Conservation (phyloP, 140 eudicot species). For the Bidens hawaiensis region DNA sequence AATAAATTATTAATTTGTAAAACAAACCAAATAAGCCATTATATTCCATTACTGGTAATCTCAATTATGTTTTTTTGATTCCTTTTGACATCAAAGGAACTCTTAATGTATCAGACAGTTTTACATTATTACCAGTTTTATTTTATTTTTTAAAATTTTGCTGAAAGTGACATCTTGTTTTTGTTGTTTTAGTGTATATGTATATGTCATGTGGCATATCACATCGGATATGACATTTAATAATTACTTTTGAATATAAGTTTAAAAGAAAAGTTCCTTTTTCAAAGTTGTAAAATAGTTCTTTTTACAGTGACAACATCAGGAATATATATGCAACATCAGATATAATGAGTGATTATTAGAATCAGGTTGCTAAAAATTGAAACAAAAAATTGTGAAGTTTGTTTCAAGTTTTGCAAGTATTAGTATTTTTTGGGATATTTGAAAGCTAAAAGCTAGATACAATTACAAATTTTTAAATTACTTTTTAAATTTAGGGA, state of each 20-base stretch:
- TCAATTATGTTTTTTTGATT: not conserved
- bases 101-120: not conserved
- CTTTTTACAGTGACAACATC: too few relatives aligned
- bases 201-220: not conserved
- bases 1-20: not conserved
- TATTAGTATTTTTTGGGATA: not conserved
- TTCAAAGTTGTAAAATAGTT: not conserved
- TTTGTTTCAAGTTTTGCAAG: not conserved
- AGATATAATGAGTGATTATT: not conserved
- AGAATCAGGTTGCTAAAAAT: not conserved
- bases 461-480: too few relatives aligned
- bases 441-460: too few relatives aligned
- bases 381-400: not conserved
- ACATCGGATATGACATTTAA: not conserved
- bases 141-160: not conserved
- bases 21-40: not conserved
- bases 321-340: not conserved
- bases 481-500: not conserved
- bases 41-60: not conserved
- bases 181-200: not conserved
- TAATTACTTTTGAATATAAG: not conserved
- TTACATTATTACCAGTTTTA: not conserved
- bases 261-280: not conserved
- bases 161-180: not conserved
- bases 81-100: not conserved